Percentiles rank a stretch among this genome's conserved stretches.
phyloP scores from a whole-genome alignment of 2,329 filamentous ascomycete species.

The Sarocladium oryzae region DNA sequence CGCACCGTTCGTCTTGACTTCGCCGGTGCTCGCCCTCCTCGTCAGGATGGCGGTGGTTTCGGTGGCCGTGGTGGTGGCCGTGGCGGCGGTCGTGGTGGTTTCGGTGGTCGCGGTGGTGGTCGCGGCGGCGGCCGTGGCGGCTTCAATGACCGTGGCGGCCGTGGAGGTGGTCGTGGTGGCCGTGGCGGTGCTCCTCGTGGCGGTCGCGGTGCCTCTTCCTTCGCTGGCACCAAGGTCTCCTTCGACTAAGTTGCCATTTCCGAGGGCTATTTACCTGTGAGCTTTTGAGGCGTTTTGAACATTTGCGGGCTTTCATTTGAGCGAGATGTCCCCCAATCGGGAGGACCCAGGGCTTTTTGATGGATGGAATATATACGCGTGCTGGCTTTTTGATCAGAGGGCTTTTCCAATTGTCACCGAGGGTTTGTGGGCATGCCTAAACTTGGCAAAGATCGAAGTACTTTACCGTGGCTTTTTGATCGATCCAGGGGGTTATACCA shows the following conservation, averaged over 20 bases:
- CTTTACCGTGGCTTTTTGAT: conserved; percentile 12
- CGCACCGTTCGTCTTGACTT: conserved; percentile 80
- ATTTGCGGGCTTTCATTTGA: conserved; percentile 2
- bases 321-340: conserved; percentile 6
- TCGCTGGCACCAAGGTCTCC: conserved; percentile 70
- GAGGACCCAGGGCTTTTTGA: conserved; percentile 16
- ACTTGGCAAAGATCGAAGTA: conserved; percentile 10
- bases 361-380: conserved; percentile 28
- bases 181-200: conserved; percentile 48
- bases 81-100: conserved; percentile 41
- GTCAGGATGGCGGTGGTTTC: conserved; percentile 43
- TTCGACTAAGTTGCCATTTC: conserved; percentile 47
- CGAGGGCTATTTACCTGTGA: conserved; percentile 36
- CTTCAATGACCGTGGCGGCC: conserved; percentile 35
- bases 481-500: conserved; percentile 11
- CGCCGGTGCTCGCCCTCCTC: conserved; percentile 59
- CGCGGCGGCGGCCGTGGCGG: conserved; percentile 45
- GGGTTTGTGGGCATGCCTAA: conserved; percentile 29
- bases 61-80: conserved; percentile 48
- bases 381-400: conserved; percentile 47
- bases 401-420: conserved; percentile 35
- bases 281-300: conserved; percentile 26
- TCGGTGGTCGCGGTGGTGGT: conserved; percentile 43
- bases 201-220: conserved; percentile 33
- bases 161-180: conserved; percentile 42